These are phyloP conservation scores for Penicillium griseofulvum DNA, from an alignment of 2,329 filamentous ascomycete species.

Conservation along the genomic window DNA sequence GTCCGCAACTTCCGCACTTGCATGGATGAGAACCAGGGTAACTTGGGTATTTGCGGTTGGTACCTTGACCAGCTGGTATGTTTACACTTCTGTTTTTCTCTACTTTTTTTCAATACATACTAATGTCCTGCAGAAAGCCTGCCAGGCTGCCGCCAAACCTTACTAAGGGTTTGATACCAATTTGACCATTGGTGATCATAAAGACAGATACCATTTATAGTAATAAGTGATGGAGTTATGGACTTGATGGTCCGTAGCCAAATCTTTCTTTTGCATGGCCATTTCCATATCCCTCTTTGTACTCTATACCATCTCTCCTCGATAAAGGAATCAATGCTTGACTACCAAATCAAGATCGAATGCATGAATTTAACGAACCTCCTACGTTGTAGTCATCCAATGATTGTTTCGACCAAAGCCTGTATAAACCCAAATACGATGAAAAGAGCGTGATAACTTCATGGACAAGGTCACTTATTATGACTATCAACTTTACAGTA, in stretches of 20 bases:
- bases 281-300: slow-evolving; percentile 22
- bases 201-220: slow-evolving; percentile 9
- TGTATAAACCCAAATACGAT: too few species aligned
- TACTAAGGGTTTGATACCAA: slow-evolving; percentile 52
- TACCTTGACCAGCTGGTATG: slow-evolving; percentile 86
- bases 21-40: slow-evolving; percentile 91
- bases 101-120: slow-evolving; percentile 14
- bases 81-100: slow-evolving; percentile 4
- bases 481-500: neutral
- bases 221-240: slow-evolving; percentile 9
- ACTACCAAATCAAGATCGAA: slow-evolving; percentile 6
- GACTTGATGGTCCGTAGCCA: slow-evolving; percentile 4
- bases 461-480: neutral
- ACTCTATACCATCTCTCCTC: slow-evolving; percentile 28
- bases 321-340: slow-evolving; percentile 12
- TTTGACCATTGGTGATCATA: slow-evolving; percentile 5
- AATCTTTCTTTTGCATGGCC: slow-evolving; percentile 19
- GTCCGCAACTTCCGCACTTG: slow-evolving; percentile 87
- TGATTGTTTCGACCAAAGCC: neutral
- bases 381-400: neutral
- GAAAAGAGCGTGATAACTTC: neutral
- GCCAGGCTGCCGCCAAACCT: slow-evolving; percentile 71
- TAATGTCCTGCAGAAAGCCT: slow-evolving; percentile 63
- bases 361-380: neutral
- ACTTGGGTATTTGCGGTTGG: slow-evolving; percentile 96